A percentile compares a stretch with the other conserved stretches of the same genome.
phyloP scores from a whole-genome alignment of 2,329 filamentous ascomycete species.

The Dactylellina drechsleri region DNA sequence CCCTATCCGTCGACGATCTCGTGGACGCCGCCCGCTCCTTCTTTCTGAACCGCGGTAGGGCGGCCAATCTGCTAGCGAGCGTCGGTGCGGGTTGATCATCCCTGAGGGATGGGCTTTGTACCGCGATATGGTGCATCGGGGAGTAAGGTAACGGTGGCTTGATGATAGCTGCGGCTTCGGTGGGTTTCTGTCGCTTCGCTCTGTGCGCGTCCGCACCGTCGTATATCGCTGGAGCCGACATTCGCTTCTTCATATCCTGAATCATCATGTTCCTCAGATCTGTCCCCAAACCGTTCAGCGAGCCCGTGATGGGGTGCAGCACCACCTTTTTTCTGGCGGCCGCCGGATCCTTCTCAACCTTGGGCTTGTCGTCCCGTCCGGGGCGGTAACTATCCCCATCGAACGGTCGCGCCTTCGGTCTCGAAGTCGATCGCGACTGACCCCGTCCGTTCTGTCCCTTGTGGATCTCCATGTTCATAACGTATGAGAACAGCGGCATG shows the following conservation, averaged over 20 bases:
- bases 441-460: constrained; percentile 69
- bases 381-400: constrained; percentile 73
- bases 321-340: constrained; percentile 84
- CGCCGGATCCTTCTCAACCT: constrained; percentile 66
- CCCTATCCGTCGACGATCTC: constrained; percentile 69
- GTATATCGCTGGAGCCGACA: constrained; percentile 82
- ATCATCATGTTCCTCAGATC: constrained; percentile 89
- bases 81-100: constrained; percentile 68
- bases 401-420: constrained; percentile 64
- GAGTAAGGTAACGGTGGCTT: constrained; percentile 68
- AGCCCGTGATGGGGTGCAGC: constrained; percentile 89
- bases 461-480: constrained; percentile 85
- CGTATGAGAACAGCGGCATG: constrained; percentile 88
- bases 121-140: constrained; percentile 70
- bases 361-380: constrained; percentile 79
- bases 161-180: constrained; percentile 71
- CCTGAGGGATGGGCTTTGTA: constrained; percentile 72
- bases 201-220: constrained; percentile 84
- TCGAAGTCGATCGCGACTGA: constrained; percentile 56
- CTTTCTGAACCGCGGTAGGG: constrained; percentile 78
- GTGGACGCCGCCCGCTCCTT: constrained; percentile 69
- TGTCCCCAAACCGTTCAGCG: constrained; percentile 78
- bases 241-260: constrained; percentile 85
- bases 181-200: constrained; percentile 80
- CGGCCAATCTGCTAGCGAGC: constrained; percentile 69